phyloP scores from a whole-genome alignment of 306 rosid species.

The Sphenostylis stenocarpa region DNA sequence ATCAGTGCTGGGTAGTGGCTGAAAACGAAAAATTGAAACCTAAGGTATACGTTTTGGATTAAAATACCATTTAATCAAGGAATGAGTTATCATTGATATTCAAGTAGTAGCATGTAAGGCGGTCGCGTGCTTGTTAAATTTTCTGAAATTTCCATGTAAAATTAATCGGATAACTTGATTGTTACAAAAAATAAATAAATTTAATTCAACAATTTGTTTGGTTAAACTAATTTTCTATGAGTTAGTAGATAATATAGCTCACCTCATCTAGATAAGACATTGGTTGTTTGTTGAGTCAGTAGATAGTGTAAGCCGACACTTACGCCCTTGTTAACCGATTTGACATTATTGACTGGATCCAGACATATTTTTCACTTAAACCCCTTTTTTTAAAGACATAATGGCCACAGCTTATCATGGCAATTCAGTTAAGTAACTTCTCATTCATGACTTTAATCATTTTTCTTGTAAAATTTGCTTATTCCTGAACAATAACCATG shows the following conservation, averaged over 20 bases:
- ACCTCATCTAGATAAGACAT: neutral
- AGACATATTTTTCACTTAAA: neutral
- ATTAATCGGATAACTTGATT: neutral
- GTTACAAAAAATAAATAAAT: neutral
- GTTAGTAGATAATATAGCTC: neutral
- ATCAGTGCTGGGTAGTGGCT: slow-evolving; percentile 92
- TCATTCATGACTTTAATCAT: neutral
- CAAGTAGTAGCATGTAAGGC: neutral
- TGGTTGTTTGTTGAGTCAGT: neutral
- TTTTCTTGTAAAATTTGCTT: neutral
- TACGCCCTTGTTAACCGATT: neutral
- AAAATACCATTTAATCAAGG: slow-evolving; percentile 20
- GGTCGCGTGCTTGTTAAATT: neutral
- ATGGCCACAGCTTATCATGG: neutral
- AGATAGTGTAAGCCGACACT: slow-evolving; percentile 1
- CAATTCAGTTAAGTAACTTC: slow-evolving; percentile 5
- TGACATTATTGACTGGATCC: neutral
- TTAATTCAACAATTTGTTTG: neutral
- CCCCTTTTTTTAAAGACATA: neutral
- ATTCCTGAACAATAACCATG: neutral
- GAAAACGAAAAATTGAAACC: slow-evolving; percentile 81
- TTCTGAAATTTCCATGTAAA: slow-evolving; percentile 12
- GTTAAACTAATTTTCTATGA: slow-evolving; percentile 4
- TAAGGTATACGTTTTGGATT: slow-evolving; percentile 52
- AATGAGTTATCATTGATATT: neutral